These are phyloP conservation scores for Furculomyces boomerangus DNA, from an alignment of 371 early-diverging fungal species.

Conservation along the genomic window DNA sequence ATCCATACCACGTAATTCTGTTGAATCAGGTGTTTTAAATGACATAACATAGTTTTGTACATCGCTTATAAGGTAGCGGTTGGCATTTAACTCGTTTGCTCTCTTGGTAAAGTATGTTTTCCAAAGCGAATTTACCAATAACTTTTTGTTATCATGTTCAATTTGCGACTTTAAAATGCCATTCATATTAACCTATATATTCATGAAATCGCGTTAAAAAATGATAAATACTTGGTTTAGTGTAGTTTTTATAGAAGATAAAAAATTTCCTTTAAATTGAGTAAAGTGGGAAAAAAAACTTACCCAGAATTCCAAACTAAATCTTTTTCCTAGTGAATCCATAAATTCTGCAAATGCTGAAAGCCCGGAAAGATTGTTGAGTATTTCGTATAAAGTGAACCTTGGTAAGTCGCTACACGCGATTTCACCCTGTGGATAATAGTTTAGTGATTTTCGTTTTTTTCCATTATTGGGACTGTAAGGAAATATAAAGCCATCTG, in stretches of 20 bases:
- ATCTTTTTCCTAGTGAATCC: conserved; percentile 45
- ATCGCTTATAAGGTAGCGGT: conserved; percentile 7
- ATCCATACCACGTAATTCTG: conserved; percentile 6
- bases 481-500: background rate
- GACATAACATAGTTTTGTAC: conserved; percentile 20
- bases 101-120: conserved; percentile 42
- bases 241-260: background rate
- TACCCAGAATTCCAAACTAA: conserved; percentile 52
- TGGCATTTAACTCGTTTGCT: conserved; percentile 17
- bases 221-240: background rate
- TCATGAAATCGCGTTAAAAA: background rate
- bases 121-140: conserved; percentile 27
- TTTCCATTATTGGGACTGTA: background rate
- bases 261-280: background rate
- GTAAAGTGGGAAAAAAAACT: background rate
- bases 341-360: conserved; percentile 70
- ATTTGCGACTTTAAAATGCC: conserved; percentile 28
- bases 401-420: conserved; percentile 15
- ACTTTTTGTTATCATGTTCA: conserved; percentile 1
- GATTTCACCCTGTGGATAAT: conserved; percentile 19
- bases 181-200: conserved; percentile 31
- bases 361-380: conserved; percentile 42
- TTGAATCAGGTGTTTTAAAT: background rate
- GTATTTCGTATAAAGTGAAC: conserved; percentile 29
- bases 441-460: conserved; percentile 13